Evolutionary conservation across 2,329 filamentous ascomycete genomes (phyloP), one percentile per base, ranked within the genome.

Genomic region (Aspergillus costaricaensis): DNA sequence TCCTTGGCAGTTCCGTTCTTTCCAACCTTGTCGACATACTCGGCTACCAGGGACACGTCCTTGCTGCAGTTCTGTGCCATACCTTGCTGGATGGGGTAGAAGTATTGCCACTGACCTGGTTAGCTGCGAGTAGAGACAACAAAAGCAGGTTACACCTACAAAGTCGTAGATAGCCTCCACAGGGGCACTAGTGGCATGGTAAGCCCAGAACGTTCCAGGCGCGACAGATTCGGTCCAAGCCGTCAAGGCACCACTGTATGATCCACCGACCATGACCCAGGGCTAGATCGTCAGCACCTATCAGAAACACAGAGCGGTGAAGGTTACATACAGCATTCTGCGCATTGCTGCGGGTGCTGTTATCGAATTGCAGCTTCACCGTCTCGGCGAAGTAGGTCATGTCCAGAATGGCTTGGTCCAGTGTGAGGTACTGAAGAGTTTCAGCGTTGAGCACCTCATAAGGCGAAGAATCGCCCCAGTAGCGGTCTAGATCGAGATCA

Each of bases 181-280:
- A 0, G 83, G 82, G 0, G 81, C 85, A 68, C 81, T 83, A 30
- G 82, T 83, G 3, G 84, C 76, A 70, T 85, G 83, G 63, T 86
- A 86, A 1, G 84, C 84, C 84, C 84, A 87, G 71, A 85, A 84
- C 0, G 83, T 86, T 6, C 82, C 85, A 0, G 84, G 83, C 1
- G 79, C 73, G 2, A 81, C 73, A 12, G 80, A 80, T 38, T 82
- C 81, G 2, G 80, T 83, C 84, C 84, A 86, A 0, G 83, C 84
- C 2, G 83, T 71, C 15, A 87, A 73, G 5, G 83, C 82, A 43
- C 84, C 85, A 32, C 79, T 80, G 68, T 87, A 87, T 0, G 82
- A 85, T 27, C 83, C 84, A 14, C 85, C 85, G 6, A 78, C 75
- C 50, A 83, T 75, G 5, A 87, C 78, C 85, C 85, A 87, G 2